A percentile compares a stretch with the other conserved stretches of the same genome.
phyloP scores from a whole-genome alignment of 768 basidiomycete genomes.

The Chalciporus chontae region DNA sequence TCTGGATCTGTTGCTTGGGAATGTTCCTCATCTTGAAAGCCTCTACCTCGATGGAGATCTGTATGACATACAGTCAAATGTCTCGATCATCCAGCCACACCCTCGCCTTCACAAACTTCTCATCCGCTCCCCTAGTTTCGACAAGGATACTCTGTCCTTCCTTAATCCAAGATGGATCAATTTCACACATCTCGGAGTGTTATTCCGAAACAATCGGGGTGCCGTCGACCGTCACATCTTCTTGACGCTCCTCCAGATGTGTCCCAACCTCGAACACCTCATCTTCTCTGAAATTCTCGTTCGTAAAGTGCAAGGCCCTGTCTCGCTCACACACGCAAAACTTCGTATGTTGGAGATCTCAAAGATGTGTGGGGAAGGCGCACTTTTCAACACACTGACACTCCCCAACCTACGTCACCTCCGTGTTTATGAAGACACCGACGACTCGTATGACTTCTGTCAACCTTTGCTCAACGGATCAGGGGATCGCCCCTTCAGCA shows the following conservation, averaged over 20 bases:
- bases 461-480: too few species aligned
- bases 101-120: not conserved
- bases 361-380: too few species aligned
- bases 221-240: not conserved
- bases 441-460: too few species aligned
- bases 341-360: not conserved
- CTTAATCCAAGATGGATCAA: not conserved
- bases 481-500: too few species aligned
- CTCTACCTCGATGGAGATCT: slow-evolving; percentile 11
- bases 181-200: not conserved
- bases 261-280: not conserved
- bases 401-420: slow-evolving; percentile 1
- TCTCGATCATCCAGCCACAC: not conserved
- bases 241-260: not conserved
- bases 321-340: not conserved
- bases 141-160: not conserved
- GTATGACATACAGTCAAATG: not conserved
- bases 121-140: not conserved
- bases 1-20: slow-evolving; percentile 11
- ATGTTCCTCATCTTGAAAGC: slow-evolving; percentile 15
- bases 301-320: not conserved
- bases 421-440: not conserved
- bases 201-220: not conserved
- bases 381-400: not conserved
- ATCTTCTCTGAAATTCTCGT: not conserved